These are phyloP conservation scores for Coriaria nepalensis DNA, from an alignment of 306 rosid genomes.

Conservation along the genomic window DNA sequence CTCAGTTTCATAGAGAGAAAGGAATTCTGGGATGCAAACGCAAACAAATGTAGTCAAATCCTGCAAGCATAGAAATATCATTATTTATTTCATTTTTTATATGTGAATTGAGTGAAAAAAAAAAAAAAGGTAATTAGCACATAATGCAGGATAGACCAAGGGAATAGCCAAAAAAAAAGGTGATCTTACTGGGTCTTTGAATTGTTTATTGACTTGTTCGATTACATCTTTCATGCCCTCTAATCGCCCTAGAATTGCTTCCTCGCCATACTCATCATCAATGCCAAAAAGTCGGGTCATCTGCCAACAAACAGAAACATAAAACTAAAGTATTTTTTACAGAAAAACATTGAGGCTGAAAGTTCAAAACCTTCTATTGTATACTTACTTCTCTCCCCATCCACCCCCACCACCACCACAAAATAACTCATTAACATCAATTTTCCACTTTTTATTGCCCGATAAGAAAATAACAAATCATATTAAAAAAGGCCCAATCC, in stretches of 20 bases:
- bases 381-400: too few species aligned
- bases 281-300: constrained; percentile 88
- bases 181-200: constrained; percentile 84
- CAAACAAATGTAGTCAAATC: constrained; percentile 94
- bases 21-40: constrained; percentile 98
- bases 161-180: neutral
- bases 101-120: neutral
- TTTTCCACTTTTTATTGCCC: too few species aligned
- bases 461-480: too few species aligned
- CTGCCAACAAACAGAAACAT: constrained; percentile 19
- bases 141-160: neutral
- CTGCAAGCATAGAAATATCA: constrained; percentile 36
- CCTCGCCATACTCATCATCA: constrained; percentile 92
- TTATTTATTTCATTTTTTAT: neutral
- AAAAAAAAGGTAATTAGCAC: neutral
- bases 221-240: constrained; percentile 95
- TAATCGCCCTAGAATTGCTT: constrained; percentile 80
- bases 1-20: constrained; percentile 94
- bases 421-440: too few species aligned
- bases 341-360: too few species aligned
- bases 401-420: too few species aligned
- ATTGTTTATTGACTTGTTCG: constrained; percentile 89
- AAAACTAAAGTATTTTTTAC: too few species aligned
- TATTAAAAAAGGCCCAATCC: too few species aligned
- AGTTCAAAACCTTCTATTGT: too few species aligned